These are phyloP conservation scores for Botryotinia globosa DNA, from an alignment of 2,329 filamentous ascomycete genomes.

Conservation along the genomic window DNA sequence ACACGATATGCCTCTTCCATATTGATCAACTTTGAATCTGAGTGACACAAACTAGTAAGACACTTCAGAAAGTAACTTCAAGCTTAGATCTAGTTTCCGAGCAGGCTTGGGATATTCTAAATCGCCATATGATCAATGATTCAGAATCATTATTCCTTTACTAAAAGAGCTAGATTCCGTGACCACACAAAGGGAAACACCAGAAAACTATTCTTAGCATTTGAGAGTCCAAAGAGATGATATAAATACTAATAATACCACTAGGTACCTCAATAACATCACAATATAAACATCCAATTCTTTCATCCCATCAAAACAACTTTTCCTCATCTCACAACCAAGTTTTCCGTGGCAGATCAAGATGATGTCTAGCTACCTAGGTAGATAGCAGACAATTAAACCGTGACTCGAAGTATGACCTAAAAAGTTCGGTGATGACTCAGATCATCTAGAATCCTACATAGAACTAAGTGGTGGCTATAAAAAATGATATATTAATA, in stretches of 20 bases:
- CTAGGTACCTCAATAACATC: background rate
- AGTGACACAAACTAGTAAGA: background rate
- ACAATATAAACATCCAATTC: background rate
- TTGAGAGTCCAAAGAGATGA: background rate
- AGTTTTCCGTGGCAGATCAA: background rate
- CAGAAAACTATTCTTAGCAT: background rate
- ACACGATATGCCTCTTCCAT: background rate
- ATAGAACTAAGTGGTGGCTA: background rate
- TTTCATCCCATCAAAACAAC: background rate
- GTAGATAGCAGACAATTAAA: background rate
- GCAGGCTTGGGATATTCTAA: no score
- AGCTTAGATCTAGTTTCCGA: background rate
- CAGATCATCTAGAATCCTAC: background rate
- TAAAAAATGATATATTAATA: background rate
- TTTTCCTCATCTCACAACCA: no score
- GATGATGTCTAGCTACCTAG: background rate
- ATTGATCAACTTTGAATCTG: background rate
- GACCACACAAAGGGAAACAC: background rate
- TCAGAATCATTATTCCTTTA: background rate
- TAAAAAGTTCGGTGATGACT: constrained; percentile 14
- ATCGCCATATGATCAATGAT: background rate
- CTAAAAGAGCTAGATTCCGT: background rate
- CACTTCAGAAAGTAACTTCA: background rate
- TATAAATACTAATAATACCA: background rate
- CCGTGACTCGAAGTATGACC: background rate